Percentiles rank a stretch among this genome's conserved stretches.
phyloP scores from a whole-genome alignment of 495 filamentous ascomycete species.

The Aspergillus wentii region DNA sequence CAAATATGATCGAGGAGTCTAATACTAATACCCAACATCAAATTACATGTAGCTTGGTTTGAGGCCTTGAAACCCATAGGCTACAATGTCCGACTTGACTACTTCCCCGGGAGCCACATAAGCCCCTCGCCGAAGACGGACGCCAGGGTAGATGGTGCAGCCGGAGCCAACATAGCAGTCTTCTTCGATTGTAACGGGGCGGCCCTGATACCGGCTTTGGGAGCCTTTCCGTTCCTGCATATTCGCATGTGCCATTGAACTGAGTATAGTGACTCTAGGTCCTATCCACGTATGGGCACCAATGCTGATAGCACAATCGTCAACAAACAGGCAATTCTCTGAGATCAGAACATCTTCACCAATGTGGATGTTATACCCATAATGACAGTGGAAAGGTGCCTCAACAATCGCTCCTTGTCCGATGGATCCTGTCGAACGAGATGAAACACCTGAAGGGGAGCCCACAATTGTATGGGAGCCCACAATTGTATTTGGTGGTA shows the following conservation, averaged over 20 bases:
- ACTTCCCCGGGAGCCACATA: conserved; percentile 44
- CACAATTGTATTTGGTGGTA: conserved; percentile 36
- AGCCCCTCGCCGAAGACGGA: conserved; percentile 35
- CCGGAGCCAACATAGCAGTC: conserved; percentile 88
- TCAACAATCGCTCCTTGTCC: conserved; percentile 78
- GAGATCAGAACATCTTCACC: conserved; percentile 85
- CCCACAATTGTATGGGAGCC: conserved; percentile 42
- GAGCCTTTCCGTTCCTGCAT: conserved; percentile 70
- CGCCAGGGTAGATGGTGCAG: conserved; percentile 70
- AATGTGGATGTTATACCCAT: conserved; percentile 90
- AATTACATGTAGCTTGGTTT: conserved; percentile 40
- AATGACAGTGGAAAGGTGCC: conserved; percentile 89
- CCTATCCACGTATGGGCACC: conserved; percentile 77
- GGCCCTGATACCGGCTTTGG: conserved; percentile 65
- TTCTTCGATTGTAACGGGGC: conserved; percentile 74
- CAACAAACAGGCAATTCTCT: conserved; percentile 80
- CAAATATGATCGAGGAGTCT: no score
- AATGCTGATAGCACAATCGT: conserved; percentile 69
- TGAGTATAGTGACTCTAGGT: conserved; percentile 83
- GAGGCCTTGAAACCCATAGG: conserved; percentile 41
- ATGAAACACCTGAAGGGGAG: conserved; percentile 39
- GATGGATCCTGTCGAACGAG: conserved; percentile 51
- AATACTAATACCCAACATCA: no score
- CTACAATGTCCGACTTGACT: conserved; percentile 40
- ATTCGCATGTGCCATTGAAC: conserved; percentile 69